phyloP scores from a whole-genome alignment of 352 stramenopile species.

The Phytophthora constricta region DNA sequence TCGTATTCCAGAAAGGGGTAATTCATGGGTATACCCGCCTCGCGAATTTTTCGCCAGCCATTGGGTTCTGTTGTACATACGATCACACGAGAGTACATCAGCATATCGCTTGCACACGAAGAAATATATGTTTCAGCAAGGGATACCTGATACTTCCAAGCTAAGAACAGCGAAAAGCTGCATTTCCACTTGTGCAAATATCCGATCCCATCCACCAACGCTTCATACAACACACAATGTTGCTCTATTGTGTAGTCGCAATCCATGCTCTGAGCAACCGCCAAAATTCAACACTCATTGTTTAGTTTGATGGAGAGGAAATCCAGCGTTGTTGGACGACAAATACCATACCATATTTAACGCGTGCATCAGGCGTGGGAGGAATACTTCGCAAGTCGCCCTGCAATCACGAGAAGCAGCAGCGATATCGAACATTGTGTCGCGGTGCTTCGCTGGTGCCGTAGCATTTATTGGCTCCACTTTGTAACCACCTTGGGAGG shows the following conservation, averaged over 20 bases:
- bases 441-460: slow-evolving; percentile 24
- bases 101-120: neutral
- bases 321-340: no score
- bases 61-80: slow-evolving; percentile 38
- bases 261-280: slow-evolving; percentile 5
- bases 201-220: slow-evolving; percentile 25
- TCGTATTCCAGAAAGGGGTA: slow-evolving; percentile 70
- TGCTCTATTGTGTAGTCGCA: slow-evolving; percentile 28
- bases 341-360: slow-evolving; percentile 48
- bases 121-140: neutral
- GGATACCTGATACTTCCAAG: slow-evolving; percentile 65
- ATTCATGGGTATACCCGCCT: slow-evolving; percentile 32
- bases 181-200: slow-evolving; percentile 68
- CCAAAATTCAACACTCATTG: no score
- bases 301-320: no score
- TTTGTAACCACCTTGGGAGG: slow-evolving; percentile 26
- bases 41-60: slow-evolving; percentile 35
- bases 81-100: neutral
- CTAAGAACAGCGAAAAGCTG: slow-evolving; percentile 53
- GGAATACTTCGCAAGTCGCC: slow-evolving; percentile 37
- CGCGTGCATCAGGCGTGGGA: slow-evolving; percentile 44
- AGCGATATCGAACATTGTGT: slow-evolving; percentile 39
- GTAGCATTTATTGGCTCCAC: slow-evolving; percentile 16
- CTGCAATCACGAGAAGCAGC: slow-evolving; percentile 34
- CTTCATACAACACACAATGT: slow-evolving; percentile 30